phyloP scores from a whole-genome alignment of 2,329 filamentous ascomycete species.

The Hypoxylon sp. region DNA sequence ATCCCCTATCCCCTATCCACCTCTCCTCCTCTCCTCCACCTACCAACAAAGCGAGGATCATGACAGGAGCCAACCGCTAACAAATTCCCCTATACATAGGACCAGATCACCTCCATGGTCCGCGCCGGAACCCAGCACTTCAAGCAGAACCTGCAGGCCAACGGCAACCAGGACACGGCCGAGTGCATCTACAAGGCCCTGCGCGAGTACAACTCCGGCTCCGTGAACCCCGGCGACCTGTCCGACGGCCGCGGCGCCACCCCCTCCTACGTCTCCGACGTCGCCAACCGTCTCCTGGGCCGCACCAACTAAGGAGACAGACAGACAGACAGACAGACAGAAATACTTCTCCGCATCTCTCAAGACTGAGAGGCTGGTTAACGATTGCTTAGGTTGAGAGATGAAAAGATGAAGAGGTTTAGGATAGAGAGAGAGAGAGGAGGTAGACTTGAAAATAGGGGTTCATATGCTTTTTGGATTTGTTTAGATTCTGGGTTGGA shows the following conservation, averaged over 20 bases:
- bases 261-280: slow-evolving; percentile 50
- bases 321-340: no score
- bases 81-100: slow-evolving; percentile 37
- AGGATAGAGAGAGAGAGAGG: background rate
- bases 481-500: no score
- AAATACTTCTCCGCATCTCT: no score
- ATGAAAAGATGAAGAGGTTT: background rate
- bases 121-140: slow-evolving; percentile 42
- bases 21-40: no score
- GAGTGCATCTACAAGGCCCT: slow-evolving; percentile 51
- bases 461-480: no score
- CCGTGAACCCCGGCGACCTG: slow-evolving; percentile 47
- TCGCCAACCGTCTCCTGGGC: slow-evolving; percentile 50
- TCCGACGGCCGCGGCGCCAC: slow-evolving; percentile 50
- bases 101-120: slow-evolving; percentile 49
- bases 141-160: slow-evolving; percentile 43
- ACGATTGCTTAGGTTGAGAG: no score
- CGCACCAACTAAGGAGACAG: slow-evolving; percentile 49
- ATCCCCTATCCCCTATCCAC: no score
- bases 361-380: no score
- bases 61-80: slow-evolving; percentile 1
- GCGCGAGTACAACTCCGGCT: slow-evolving; percentile 53
- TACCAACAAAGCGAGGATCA: no score
- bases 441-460: background rate
- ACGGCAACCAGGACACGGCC: slow-evolving; percentile 42